Evolutionary conservation across 2,329 filamentous ascomycete species (phyloP), one percentile per base, ranked within the genome.

Genomic region (Tolypocladium nubicola): DNA sequence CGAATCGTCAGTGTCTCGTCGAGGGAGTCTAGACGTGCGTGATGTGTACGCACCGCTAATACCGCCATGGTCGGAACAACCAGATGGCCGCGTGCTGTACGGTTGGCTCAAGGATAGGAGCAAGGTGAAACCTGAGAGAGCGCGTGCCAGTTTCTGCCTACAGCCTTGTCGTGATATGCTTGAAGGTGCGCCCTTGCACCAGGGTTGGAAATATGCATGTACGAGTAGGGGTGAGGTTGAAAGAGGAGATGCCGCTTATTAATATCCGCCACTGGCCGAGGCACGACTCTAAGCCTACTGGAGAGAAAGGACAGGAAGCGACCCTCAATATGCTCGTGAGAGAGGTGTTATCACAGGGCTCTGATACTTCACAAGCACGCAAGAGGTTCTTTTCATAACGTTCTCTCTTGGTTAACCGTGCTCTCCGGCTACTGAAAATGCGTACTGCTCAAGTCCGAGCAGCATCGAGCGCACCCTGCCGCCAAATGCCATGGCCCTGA

Each of bases 21-120:
- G 19, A 52, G 47, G 38, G 19, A 16, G 47, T 14, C 47, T 2
- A 4, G 47, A 19, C 11, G 47, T 37, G 45, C 11, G 19, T 4
- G 30, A 5, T 39, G 38, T 14, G 14, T 5, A 35, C 40, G 26
- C 37, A 57, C 58, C 35, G 50, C 37, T 9, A 41, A 6, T 21
- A 26, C 35, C 30, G 62, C 57, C 60, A 61, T 56, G 54, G 55
- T 52, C n/a, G 49, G 10, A 9, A 39, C 33, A 38, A 38, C 30
- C 2, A 16, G 14, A 33, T 33, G 26, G 47, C 16, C 16, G 47
- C 30, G 47, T 21, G 9, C 11, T 16, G 30, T 9, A 30, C 11
- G 21, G 47, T 8, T 35, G 47, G 47, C 30, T 5, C 47, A 5
- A n/a, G 47, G 30, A 21, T 52, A 19, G 13, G 47, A 21, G 21